These are phyloP conservation scores for Agrocybe praecox DNA, from an alignment of 768 basidiomycete species.

Conservation along the genomic window DNA sequence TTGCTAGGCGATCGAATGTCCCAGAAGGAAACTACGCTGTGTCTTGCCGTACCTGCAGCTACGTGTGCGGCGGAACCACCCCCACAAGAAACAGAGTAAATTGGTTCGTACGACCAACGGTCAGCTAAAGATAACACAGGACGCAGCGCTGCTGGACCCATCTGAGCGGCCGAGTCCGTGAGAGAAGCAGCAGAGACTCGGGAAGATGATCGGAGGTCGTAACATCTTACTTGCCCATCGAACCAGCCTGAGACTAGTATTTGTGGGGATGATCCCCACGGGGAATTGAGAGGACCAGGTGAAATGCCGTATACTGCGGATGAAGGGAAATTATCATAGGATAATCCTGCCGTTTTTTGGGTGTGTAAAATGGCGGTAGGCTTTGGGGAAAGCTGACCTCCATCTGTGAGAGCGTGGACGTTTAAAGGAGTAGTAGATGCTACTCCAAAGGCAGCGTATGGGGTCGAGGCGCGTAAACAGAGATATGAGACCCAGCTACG, in stretches of 20 bases:
- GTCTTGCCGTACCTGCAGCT: conserved; percentile 76
- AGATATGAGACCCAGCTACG: conserved; percentile 71
- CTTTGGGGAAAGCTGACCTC: conserved; percentile 38
- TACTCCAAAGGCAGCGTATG: conserved; percentile 72
- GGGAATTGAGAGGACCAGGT: conserved; percentile 58
- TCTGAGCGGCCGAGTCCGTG: background rate
- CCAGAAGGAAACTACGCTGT: conserved; percentile 82
- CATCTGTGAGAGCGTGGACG: conserved; percentile 54
- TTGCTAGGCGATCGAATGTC: conserved; percentile 62
- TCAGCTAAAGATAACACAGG: conserved; percentile 68
- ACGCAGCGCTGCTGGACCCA: conserved; percentile 37
- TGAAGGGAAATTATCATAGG: conserved; percentile 22
- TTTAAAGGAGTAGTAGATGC: conserved; percentile 61
- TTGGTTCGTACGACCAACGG: conserved; percentile 70
- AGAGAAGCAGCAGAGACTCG: conserved; percentile 2
- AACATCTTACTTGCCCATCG: conserved; percentile 71
- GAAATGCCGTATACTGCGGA: conserved; percentile 78
- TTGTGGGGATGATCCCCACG: conserved; percentile 72
- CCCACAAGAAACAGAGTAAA: conserved; percentile 77
- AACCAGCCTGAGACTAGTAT: conserved; percentile 83
- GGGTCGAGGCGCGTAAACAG: conserved; percentile 46
- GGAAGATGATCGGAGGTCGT: conserved; percentile 68
- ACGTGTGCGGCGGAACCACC: conserved; percentile 69
- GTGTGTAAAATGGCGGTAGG: conserved; percentile 55
- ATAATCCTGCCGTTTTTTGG: conserved; percentile 21